Base-by-base conservation (phyloP, 2,329 filamentous ascomycete species). In the Pyrenophora tritici-repentis region DNA sequence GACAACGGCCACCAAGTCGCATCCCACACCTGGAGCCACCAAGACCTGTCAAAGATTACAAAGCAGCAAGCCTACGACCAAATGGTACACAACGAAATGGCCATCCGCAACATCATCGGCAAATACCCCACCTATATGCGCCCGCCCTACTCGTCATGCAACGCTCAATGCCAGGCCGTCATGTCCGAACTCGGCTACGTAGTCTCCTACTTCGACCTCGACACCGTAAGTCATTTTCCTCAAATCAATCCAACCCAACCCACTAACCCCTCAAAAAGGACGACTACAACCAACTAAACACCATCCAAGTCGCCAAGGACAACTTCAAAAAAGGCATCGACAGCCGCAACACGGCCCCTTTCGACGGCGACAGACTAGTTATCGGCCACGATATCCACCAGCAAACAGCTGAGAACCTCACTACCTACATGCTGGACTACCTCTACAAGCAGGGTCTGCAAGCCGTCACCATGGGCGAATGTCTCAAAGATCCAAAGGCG, bases 161-260 rank as follows among this genome's bases (percentile, higher is more conserved):
- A 72, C 32, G 61, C 65, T 32, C 63, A 58, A 22, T 79, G 77
- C 60, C 68, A 74, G 62, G 50, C 65, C 16, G 67, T 73, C 42
- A 65, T 78, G 65, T 67, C 74, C 32, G 67, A 66, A 38, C 66
- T 86, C 42, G 81, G 81, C 48, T 86, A 85, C 75, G 83, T 83
- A 63, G 78, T 85, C 62, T 80, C 83, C 61, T 86, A 83, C 61
- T 78, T 85, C 62, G 81, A 86, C 55, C 73, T 86, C 41, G 84
- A 87, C 64, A 79, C 83, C 1, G 46, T 48, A 48, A 18, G 46
- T 8, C 18, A 13, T 34, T 18, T 13, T 6, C 2, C 22, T 8
- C 13, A 33, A 13, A 14, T 14, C 26, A 34, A 13, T 1, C 8
- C 16, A 42, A 10, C 6, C 8, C 14, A 22, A n/a, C 20, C 14